Base-by-base conservation (phyloP, 257 asterid species). In the Solanum bulbocastanum region DNA sequence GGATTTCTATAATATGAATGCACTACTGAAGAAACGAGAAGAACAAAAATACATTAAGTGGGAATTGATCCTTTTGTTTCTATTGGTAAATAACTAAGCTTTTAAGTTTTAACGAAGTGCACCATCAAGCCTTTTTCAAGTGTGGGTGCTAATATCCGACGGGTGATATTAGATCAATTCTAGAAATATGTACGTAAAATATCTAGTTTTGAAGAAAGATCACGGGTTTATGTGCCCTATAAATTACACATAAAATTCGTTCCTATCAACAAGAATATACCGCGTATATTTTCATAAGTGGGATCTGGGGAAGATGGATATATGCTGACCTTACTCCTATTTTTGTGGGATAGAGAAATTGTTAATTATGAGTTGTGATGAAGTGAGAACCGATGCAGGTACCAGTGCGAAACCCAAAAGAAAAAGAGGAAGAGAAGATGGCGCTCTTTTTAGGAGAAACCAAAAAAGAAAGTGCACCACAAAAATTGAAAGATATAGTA, bases 231-330 rank as follows among this genome's bases (percentile, higher is more conserved):
- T 0, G 3, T 58, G 27, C 25, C 68, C 0, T 23, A 58, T 58
- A 58, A 20, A 20, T 58, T 58, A 58, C 27, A 58, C 27, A 52
- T 52, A 52, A 52, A 52, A 16, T 52, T 52, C 0, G 23, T 16
- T 16, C 23, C 10, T 16, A 16, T 52, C 10, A 18, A 52, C 62
- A 52, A 16, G n/a, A 52, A 16, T 52, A 58, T 23, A 8, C 5
- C 13, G 1, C 68, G 5, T 58, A 58, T 58, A 58, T 22, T 58
- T 58, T 8, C 68, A 22, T 8, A 8, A 58, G 66, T 58, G 10
- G 0, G 27, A 4, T 8, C 0, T 22, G 13, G 0, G 1, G 5
- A 8, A 2, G 6, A 1, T 58, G 27, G 13, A 14, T 22, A 9
- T 8, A 8, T 58, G 52, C 11, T 10, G 12, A 56, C 0, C 5